Conservation (phyloP, 1,139 yeast species). For the Protomyces arabidopsidicola region DNA sequence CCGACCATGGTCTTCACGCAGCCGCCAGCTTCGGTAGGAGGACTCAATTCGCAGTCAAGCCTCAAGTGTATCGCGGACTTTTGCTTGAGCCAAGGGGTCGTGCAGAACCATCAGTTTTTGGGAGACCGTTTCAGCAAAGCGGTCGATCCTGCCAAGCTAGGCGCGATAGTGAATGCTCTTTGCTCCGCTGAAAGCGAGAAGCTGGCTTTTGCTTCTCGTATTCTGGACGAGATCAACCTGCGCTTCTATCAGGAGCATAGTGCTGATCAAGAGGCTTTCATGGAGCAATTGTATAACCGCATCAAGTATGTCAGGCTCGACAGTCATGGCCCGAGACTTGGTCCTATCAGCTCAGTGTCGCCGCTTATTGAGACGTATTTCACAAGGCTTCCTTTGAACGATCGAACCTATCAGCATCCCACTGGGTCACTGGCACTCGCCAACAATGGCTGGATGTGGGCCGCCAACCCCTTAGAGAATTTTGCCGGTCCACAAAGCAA, state of each 20-base stretch:
- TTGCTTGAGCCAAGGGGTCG: slow-evolving; percentile 10
- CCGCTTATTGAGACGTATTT: slow-evolving; percentile 86
- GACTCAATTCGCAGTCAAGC: background rate
- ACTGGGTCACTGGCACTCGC: slow-evolving; percentile 64
- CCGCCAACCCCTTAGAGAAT: slow-evolving; percentile 87
- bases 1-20: background rate
- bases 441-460: slow-evolving; percentile 99
- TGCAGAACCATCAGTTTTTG: slow-evolving; percentile 38
- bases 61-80: slow-evolving; percentile 24
- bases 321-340: slow-evolving; percentile 71
- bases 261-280: slow-evolving; percentile 59
- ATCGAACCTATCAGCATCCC: slow-evolving; percentile 45
- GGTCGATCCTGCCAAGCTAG: slow-evolving; percentile 51
- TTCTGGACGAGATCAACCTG: slow-evolving; percentile 73
- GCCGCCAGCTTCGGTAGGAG: background rate
- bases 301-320: slow-evolving; percentile 72
- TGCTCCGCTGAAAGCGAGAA: slow-evolving; percentile 43
- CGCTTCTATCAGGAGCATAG: slow-evolving; percentile 73
- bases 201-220: slow-evolving; percentile 41
- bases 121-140: slow-evolving; percentile 53
- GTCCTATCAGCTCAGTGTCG: slow-evolving; percentile 50
- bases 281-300: slow-evolving; percentile 67
- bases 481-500: slow-evolving; percentile 77
- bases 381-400: slow-evolving; percentile 53
- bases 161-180: slow-evolving; percentile 45